Percentiles rank a stretch among this genome's conserved stretches.
Evolutionary conservation across 2,329 filamentous ascomycete genomes (phyloP).

Genomic region (Talaromyces amestolkiae): DNA sequence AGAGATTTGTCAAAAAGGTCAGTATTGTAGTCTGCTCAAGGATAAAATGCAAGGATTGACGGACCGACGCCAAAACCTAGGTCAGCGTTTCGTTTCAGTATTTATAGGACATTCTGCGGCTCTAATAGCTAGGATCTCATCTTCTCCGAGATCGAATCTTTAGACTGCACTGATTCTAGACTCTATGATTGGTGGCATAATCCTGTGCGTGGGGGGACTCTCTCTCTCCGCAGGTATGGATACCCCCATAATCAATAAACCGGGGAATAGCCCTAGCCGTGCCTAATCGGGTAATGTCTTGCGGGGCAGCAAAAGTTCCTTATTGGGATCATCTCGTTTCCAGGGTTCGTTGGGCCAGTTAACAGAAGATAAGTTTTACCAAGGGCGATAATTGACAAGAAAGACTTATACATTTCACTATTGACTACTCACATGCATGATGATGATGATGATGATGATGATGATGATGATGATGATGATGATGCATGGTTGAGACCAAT

Average conservation of each 20-base stretch:
- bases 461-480: too few relatives aligned
- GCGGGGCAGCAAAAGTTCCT: background rate
- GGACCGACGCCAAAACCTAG: background rate
- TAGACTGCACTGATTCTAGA: background rate
- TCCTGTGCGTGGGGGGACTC: background rate
- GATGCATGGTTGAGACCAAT: too few relatives aligned
- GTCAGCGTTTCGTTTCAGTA: background rate
- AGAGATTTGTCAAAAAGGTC: background rate
- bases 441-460: too few relatives aligned
- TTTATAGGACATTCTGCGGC: background rate
- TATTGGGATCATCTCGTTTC: background rate
- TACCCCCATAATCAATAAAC: background rate
- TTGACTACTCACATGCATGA: too few relatives aligned
- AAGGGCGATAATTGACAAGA: constrained; percentile 21
- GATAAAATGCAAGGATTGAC: background rate
- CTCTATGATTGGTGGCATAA: background rate
- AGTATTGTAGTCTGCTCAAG: background rate
- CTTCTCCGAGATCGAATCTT: background rate
- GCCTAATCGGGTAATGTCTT: background rate
- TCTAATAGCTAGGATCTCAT: background rate
- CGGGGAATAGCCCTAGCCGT: background rate
- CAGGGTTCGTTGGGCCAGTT: too few relatives aligned
- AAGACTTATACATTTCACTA: too few relatives aligned
- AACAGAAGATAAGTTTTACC: too few relatives aligned
- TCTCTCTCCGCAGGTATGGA: background rate